phyloP scores from a whole-genome alignment of 2,329 filamentous ascomycete species.

The Claviceps spartinae region DNA sequence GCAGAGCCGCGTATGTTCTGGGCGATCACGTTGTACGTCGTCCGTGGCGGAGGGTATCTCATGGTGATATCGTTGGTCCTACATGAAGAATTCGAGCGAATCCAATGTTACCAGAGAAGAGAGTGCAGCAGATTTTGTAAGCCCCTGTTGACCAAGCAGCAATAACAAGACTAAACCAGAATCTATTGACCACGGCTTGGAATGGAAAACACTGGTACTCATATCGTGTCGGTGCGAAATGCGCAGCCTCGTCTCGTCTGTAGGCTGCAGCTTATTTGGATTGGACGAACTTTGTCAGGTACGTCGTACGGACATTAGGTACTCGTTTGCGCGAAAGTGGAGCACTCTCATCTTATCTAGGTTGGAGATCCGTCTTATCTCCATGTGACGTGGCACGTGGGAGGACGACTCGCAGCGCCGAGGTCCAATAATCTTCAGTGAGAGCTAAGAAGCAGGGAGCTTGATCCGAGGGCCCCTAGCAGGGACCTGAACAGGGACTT shows the following conservation, averaged over 20 bases:
- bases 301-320: too few relatives aligned
- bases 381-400: neutral
- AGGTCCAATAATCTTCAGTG: neutral
- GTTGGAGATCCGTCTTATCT: neutral
- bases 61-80: constrained; percentile 15
- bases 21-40: constrained; percentile 17
- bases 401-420: neutral
- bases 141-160: neutral
- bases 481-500: too few relatives aligned
- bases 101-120: neutral
- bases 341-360: too few relatives aligned
- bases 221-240: too few relatives aligned
- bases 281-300: too few relatives aligned
- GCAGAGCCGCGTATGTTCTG: constrained; percentile 18
- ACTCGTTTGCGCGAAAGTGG: too few relatives aligned
- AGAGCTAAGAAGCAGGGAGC: too few relatives aligned
- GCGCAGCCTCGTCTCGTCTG: too few relatives aligned
- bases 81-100: constrained; percentile 7
- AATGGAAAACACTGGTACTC: too few relatives aligned
- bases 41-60: constrained; percentile 20
- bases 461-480: too few relatives aligned
- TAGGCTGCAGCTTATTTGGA: too few relatives aligned
- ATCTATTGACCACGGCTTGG: too few relatives aligned
- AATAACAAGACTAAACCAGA: neutral
- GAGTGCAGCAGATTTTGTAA: neutral